These are phyloP conservation scores for Pluteus cervinus DNA, from an alignment of 768 basidiomycete genomes.

Conservation along the genomic window DNA sequence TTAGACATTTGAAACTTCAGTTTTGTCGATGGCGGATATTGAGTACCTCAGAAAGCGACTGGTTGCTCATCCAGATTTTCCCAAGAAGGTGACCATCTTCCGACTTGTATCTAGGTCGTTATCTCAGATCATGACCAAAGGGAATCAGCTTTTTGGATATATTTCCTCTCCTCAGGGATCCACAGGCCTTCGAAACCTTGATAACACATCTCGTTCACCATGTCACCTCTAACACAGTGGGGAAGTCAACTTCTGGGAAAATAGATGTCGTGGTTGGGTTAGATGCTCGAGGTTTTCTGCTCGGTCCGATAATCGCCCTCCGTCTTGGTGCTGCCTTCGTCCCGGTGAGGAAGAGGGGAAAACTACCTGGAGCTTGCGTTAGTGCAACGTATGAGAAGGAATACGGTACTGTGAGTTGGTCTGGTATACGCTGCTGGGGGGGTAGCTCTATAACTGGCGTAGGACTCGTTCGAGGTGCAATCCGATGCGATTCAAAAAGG, in stretches of 20 bases:
- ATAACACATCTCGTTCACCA: constrained; percentile 87
- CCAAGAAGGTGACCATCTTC: constrained; percentile 75
- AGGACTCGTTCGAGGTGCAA: constrained; percentile 98
- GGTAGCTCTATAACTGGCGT: background rate
- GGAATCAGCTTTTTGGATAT: constrained; percentile 93
- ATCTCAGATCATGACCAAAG: constrained; percentile 28
- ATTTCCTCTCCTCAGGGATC: constrained; percentile 86
- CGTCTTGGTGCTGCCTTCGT: constrained; percentile 92
- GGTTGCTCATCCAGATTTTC: constrained; percentile 69
- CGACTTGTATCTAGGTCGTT: too few species aligned
- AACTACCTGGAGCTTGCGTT: constrained; percentile 85
- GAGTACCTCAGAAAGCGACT: constrained; percentile 61
- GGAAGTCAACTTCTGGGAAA: constrained; percentile 51
- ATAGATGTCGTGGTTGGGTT: constrained; percentile 93
- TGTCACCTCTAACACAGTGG: constrained; percentile 73
- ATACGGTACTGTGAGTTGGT: constrained; percentile 68
- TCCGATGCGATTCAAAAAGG: constrained; percentile 76
- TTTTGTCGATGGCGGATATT: constrained; percentile 61
- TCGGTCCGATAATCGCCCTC: constrained; percentile 89
- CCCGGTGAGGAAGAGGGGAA: constrained; percentile 90
- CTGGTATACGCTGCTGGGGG: constrained; percentile 1
- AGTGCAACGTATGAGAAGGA: constrained; percentile 84
- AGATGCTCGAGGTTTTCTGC: constrained; percentile 92
- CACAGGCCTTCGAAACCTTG: constrained; percentile 82
- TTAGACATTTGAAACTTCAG: too few species aligned